Percentiles rank a stretch among this genome's conserved stretches.
Evolutionary conservation across 140 eudicot species (phyloP).

Genomic region (Oenanthe javanica): DNA sequence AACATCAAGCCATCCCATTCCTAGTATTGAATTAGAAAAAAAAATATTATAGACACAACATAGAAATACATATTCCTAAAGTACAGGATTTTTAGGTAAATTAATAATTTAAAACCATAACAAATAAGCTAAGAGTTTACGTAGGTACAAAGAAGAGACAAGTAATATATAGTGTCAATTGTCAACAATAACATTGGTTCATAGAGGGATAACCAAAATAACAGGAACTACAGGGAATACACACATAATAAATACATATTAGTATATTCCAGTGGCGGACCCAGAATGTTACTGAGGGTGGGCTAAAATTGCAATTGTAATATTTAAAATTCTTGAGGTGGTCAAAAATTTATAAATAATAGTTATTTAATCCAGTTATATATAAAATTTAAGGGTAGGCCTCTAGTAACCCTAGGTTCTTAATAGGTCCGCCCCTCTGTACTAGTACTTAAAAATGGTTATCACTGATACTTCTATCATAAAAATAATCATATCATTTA

Average conservation of each 20-base stretch:
- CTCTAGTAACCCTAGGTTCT: not conserved
- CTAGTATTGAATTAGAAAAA: slow-evolving; percentile 25
- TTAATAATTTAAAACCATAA: not conserved
- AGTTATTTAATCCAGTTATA: not conserved
- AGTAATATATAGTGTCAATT: not conserved
- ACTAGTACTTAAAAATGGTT: no score
- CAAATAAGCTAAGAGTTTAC: not conserved
- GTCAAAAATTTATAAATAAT: not conserved
- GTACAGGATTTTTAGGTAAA: not conserved
- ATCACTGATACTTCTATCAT: not conserved
- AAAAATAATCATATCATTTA: not conserved
- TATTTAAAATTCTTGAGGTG: not conserved
- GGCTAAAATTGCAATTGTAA: not conserved
- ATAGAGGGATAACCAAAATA: not conserved
- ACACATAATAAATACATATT: not conserved
- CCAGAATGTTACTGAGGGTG: not conserved
- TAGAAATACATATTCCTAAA: not conserved
- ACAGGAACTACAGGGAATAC: not conserved
- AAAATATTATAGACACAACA: not conserved
- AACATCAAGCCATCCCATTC: slow-evolving; percentile 99
- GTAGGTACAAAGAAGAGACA: not conserved
- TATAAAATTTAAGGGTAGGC: not conserved
- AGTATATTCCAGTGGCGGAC: not conserved
- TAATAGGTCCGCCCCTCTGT: no score
- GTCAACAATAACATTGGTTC: not conserved